phyloP scores from a whole-genome alignment of 208 protist species.

The Leishmania aethiopica region DNA sequence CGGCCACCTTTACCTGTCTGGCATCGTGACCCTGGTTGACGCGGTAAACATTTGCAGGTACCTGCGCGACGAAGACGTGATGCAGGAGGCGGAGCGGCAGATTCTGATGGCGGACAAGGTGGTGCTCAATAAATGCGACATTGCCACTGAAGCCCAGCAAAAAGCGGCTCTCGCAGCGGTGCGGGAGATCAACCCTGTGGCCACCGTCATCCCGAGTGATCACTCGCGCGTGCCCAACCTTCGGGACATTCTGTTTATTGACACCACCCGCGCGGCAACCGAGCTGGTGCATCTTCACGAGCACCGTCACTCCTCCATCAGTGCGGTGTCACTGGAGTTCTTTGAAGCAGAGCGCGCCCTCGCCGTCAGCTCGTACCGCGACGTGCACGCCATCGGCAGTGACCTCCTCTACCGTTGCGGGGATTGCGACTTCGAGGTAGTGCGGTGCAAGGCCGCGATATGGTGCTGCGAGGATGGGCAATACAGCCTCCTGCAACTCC shows the following conservation, averaged over 20 bases:
- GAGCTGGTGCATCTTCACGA: constrained; percentile 70
- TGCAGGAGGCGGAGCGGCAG: constrained; percentile 83
- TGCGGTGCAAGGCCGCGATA: constrained; percentile 90
- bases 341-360: constrained; percentile 41
- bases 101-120: constrained; percentile 94
- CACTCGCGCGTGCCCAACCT: constrained; percentile 69
- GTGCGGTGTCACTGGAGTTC: constrained; percentile 76
- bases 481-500: constrained; percentile 77
- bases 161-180: constrained; percentile 42
- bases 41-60: constrained; percentile 86
- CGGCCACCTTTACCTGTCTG: constrained; percentile 80
- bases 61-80: constrained; percentile 65
- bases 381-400: constrained; percentile 75
- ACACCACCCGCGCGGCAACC: constrained; percentile 62
- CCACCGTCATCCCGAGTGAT: constrained; percentile 51
- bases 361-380: constrained; percentile 40
- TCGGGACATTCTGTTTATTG: constrained; percentile 73
- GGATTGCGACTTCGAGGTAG: constrained; percentile 76
- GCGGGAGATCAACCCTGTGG: constrained; percentile 69
- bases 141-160: constrained; percentile 66
- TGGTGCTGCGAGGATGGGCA: constrained; percentile 53
- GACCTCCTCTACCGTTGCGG: constrained; percentile 76
- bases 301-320: constrained; percentile 58
- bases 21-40: constrained; percentile 91
- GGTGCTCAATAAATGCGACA: constrained; percentile 96